Evolutionary conservation across 2,329 filamentous ascomycete species (phyloP), one percentile per base, ranked within the genome.

Genomic region (Aureobasidium sp.): DNA sequence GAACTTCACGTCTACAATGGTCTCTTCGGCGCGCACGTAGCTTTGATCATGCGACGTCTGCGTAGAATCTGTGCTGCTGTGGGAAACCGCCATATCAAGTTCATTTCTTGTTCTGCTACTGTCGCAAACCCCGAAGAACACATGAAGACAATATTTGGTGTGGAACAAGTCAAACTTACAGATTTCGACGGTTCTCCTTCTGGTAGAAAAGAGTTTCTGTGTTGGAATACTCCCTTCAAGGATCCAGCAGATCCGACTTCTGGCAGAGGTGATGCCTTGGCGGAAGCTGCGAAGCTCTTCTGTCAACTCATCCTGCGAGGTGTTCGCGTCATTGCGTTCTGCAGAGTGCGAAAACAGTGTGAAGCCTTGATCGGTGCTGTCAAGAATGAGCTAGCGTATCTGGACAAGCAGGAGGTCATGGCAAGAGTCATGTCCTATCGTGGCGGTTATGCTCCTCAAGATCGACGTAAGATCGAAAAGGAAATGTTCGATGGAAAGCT

Each of bases 401-500:
- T 96, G 1, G 90, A 91, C 29, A 82, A 91, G 44, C 75, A 83
- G 3, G 91, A 96, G 68, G 87, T 90, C 41, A 84, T 85, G 68
- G 83, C 83, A 32, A 81, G 93, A 50, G 90, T 99, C 1, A 97
- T 96, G 91, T 91, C 90, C 0, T 99, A 99, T 70, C 85, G 94
- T 64, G 94, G 94, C 29, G 94, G 94, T 0, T 99, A 99, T 70
- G 96, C 92, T 3, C 85, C 93, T 2, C 89, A 95, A 71, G 94
- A 99, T 69, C 82, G 94, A 61, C 84, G 94, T 21, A 81, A 83
- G 61, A 97, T 99, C 63, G 94, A 99, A 73, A 85, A 82, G 30
- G 92, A 97, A 71, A 97, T 99, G 94, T 99, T 99, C 67, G 89
- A 96, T 61, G 94, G 94, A 0, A 94, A 92, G 68, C 80, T 99